phyloP scores from a whole-genome alignment of 192 early-diverging fungal species.

The Kickxella alabastrina region DNA sequence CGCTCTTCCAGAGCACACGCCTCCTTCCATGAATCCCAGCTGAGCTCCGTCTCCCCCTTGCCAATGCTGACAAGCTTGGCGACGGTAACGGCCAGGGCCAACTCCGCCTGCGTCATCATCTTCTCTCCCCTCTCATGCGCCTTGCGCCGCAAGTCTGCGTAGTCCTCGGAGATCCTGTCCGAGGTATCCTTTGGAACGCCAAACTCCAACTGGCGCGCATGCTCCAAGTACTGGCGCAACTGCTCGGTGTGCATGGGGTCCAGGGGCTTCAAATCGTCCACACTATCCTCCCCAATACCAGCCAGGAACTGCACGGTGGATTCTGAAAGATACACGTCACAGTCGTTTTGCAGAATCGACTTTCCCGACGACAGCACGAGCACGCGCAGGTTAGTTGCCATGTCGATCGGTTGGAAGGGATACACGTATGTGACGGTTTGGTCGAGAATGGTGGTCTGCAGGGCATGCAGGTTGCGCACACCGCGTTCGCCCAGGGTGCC shows the following conservation, averaged over 20 bases:
- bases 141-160: slow-evolving; percentile 26
- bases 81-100: slow-evolving; percentile 40
- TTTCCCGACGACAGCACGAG: slow-evolving; percentile 65
- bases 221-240: slow-evolving; percentile 60
- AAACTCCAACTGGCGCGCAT: slow-evolving; percentile 53
- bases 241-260: slow-evolving; percentile 48
- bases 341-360: slow-evolving; percentile 63
- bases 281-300: background rate
- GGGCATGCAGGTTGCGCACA: slow-evolving; percentile 65
- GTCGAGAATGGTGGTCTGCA: slow-evolving; percentile 57
- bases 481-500: slow-evolving; percentile 66
- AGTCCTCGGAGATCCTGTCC: slow-evolving; percentile 54
- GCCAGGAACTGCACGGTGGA: slow-evolving; percentile 17
- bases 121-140: slow-evolving; percentile 32
- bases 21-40: slow-evolving; percentile 41
- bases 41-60: slow-evolving; percentile 38
- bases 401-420: slow-evolving; percentile 67
- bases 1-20: slow-evolving; percentile 27
- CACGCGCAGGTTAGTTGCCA: slow-evolving; percentile 61
- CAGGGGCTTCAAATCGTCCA: slow-evolving; percentile 22
- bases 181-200: slow-evolving; percentile 60
- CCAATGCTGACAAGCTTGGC: slow-evolving; percentile 43
- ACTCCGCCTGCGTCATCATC: slow-evolving; percentile 47
- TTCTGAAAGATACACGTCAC: slow-evolving; percentile 51
- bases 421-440: slow-evolving; percentile 67